A percentile compares a stretch with the other conserved stretches of the same genome.
These are phyloP conservation scores for Aurifilum marmelostoma DNA, from an alignment of 2,329 filamentous ascomycete species.

Conservation along the genomic window DNA sequence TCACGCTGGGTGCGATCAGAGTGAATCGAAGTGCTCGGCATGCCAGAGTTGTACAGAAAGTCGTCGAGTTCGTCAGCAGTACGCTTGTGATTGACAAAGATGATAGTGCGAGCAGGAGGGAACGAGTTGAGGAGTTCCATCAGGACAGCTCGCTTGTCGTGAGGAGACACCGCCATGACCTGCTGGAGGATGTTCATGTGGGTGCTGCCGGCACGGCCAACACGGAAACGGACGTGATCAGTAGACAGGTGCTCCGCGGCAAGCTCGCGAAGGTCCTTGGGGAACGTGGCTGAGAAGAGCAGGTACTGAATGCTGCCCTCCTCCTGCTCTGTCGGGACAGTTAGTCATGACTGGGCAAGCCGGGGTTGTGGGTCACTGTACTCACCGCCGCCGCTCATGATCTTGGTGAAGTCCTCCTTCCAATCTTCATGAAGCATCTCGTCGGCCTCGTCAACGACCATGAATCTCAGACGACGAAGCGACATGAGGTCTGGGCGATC, in stretches of 20 bases:
- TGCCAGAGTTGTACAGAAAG: conserved; percentile 75
- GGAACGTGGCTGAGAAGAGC: conserved; percentile 96
- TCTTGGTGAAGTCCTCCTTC: conserved; percentile 72
- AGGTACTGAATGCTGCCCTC: conserved; percentile 70
- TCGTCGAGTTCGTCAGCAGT: conserved; percentile 86
- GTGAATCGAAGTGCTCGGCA: conserved; percentile 90
- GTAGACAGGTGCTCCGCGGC: conserved; percentile 75
- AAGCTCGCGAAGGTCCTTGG: conserved; percentile 74
- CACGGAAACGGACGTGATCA: conserved; percentile 77
- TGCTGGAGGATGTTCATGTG: conserved; percentile 83
- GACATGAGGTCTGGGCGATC: conserved; percentile 69
- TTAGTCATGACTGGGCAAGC: conserved; percentile 32
- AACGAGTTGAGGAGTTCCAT: conserved; percentile 72
- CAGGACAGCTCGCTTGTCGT: conserved; percentile 70
- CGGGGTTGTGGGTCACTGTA: conserved; percentile 27
- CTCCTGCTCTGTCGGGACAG: conserved; percentile 64
- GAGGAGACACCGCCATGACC: conserved; percentile 67
- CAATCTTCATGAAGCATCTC: conserved; percentile 85
- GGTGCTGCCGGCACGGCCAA: conserved; percentile 84
- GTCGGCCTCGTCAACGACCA: conserved; percentile 91
- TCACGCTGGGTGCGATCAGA: conserved; percentile 84
- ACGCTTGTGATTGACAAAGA: conserved; percentile 86
- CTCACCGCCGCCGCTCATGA: conserved; percentile 82
- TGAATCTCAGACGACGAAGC: conserved; percentile 75
- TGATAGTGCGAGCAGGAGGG: conserved; percentile 75